Evolutionary conservation across 371 early-diverging fungal species (phyloP).

Genomic region (Mortierella sp.): DNA sequence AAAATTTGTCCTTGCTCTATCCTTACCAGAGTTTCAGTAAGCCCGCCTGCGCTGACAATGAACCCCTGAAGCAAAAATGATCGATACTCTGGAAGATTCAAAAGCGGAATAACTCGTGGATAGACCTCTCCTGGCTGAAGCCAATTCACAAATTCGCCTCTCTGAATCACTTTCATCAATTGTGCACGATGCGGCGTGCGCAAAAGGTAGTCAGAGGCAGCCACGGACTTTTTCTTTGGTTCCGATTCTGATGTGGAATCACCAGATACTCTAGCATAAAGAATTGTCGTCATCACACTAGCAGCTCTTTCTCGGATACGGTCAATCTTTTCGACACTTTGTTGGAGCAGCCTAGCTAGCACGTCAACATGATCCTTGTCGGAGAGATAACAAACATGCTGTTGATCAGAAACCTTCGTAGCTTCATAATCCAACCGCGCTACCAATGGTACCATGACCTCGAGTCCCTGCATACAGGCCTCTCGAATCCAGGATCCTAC

Average conservation of each 20-base stretch:
- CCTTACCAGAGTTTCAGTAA: slow-evolving; percentile 82
- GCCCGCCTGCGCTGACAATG: slow-evolving; percentile 82
- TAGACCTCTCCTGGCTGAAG: slow-evolving; percentile 74
- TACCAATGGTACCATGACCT: slow-evolving; percentile 61
- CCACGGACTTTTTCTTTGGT: slow-evolving; percentile 1
- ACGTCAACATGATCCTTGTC: slow-evolving; percentile 48
- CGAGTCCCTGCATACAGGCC: slow-evolving; percentile 74
- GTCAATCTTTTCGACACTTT: slow-evolving; percentile 88
- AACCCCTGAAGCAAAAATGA: slow-evolving; percentile 75
- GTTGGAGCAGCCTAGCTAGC: slow-evolving; percentile 70
- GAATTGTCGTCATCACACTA: slow-evolving; percentile 59
- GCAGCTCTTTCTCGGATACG: slow-evolving; percentile 79
- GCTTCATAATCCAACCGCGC: slow-evolving; percentile 54
- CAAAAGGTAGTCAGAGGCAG: slow-evolving; percentile 22
- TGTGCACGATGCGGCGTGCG: slow-evolving; percentile 18
- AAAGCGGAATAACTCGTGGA: slow-evolving; percentile 69
- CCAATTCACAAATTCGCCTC: slow-evolving; percentile 69
- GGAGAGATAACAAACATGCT: slow-evolving; percentile 43
- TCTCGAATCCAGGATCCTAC: slow-evolving; percentile 95
- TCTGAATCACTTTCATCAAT: slow-evolving; percentile 35
- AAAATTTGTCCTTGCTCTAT: neutral
- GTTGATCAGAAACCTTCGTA: slow-evolving; percentile 16
- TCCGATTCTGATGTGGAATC: neutral
- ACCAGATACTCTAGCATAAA: slow-evolving; percentile 42
- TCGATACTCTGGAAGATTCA: slow-evolving; percentile 69